Percentiles rank a stretch among this genome's conserved stretches.
phyloP scores from a whole-genome alignment of 176 grass and related monocot genomes.

The Bromus sterilis region DNA sequence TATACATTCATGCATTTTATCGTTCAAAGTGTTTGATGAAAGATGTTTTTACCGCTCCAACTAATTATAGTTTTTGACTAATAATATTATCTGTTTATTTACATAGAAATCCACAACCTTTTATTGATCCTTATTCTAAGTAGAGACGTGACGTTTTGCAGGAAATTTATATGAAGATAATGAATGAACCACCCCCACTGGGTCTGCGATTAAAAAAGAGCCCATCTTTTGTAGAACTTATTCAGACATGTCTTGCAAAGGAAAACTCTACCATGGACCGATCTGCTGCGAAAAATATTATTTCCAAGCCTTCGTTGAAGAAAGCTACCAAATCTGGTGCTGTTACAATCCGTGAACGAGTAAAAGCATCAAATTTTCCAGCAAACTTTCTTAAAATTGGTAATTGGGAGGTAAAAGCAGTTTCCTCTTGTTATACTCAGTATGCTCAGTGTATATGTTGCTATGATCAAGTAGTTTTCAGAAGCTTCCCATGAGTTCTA shows the following conservation, averaged over 20 bases:
- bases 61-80: not conserved
- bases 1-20: not conserved
- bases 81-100: not conserved
- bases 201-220: conserved; percentile 69
- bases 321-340: conserved; percentile 19
- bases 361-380: conserved; percentile 87
- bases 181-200: conserved; percentile 57
- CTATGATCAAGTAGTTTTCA: not conserved
- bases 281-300: not conserved
- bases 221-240: conserved; percentile 51
- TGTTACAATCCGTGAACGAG: conserved; percentile 19
- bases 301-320: conserved; percentile 25
- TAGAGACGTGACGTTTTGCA: conserved; percentile 17
- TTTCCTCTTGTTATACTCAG: not conserved
- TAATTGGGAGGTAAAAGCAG: conserved; percentile 68
- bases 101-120: not conserved
- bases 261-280: not conserved
- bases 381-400: conserved; percentile 67
- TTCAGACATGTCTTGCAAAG: conserved; percentile 46
- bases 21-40: too few species aligned
- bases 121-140: not conserved
- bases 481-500: not conserved
- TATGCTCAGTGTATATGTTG: not conserved
- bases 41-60: not conserved
- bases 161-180: conserved; percentile 40